These are phyloP conservation scores for Metschnikowia lochheadii DNA, from an alignment of 805 yeast genomes.

Conservation along the genomic window DNA sequence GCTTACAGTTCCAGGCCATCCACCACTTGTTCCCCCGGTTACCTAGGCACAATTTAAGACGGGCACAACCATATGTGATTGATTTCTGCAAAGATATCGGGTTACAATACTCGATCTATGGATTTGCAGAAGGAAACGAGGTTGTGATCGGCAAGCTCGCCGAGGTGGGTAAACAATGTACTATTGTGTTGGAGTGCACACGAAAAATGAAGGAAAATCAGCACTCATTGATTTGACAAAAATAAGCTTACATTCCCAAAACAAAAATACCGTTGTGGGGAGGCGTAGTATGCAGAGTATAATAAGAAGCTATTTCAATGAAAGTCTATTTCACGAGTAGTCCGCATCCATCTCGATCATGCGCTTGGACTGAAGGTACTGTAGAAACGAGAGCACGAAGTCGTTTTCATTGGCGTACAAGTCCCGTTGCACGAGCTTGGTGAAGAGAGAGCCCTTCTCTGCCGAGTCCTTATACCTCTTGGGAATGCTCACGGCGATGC, in stretches of 20 bases:
- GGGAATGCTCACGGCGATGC: constrained; percentile 15
- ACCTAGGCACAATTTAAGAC: constrained; percentile 83
- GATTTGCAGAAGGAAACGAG: constrained; percentile 74
- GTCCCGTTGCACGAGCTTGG: constrained; percentile 35
- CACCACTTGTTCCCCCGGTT: constrained; percentile 87
- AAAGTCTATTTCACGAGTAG: background rate
- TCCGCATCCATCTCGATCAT: constrained; percentile 21
- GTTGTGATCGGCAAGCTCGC: constrained; percentile 64
- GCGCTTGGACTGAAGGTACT: constrained; percentile 29
- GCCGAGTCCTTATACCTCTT: constrained; percentile 12
- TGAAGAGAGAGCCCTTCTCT: constrained; percentile 14
- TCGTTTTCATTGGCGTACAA: constrained; percentile 38
- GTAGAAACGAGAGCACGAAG: constrained; percentile 37
- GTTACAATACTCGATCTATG: constrained; percentile 75
- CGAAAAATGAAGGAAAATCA: constrained; percentile 57
- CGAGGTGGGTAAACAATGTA: constrained; percentile 77
- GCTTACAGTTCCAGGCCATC: constrained; percentile 85
- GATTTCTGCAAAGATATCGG: constrained; percentile 76
- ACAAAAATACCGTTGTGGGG: background rate
- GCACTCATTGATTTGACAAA: constrained; percentile 6
- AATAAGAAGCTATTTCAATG: background rate
- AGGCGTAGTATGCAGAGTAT: background rate
- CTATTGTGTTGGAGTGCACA: constrained; percentile 69
- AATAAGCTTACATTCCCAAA: background rate
- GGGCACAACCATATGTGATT: constrained; percentile 66